These are phyloP conservation scores for Hymenoscyphus repandus DNA, from an alignment of 2,329 filamentous ascomycete genomes.

Conservation along the genomic window DNA sequence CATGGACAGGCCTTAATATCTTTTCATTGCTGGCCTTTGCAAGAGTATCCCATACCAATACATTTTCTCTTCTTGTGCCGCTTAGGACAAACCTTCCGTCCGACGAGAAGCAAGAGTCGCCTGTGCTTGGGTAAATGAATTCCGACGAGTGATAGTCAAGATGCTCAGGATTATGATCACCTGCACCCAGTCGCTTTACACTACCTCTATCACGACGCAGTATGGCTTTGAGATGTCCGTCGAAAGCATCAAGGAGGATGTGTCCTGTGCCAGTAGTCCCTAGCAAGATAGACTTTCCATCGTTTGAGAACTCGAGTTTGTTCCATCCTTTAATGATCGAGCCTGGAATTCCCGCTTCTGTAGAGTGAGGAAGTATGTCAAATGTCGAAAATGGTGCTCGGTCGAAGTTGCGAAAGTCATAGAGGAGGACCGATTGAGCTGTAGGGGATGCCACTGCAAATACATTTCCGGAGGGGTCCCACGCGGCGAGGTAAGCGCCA, in stretches of 20 bases:
- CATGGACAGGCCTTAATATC: conserved; percentile 58
- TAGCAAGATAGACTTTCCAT: conserved; percentile 80
- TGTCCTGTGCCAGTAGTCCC: conserved; percentile 81
- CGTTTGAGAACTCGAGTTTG: conserved; percentile 91
- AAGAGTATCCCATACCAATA: conserved; percentile 83
- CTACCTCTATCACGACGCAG: conserved; percentile 54
- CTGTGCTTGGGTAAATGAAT: conserved; percentile 48
- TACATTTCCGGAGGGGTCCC: conserved; percentile 86
- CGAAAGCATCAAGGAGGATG: conserved; percentile 90
- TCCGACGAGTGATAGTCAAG: conserved; percentile 27
- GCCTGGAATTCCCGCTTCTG: conserved; percentile 44
- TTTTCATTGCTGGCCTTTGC: conserved; percentile 45
- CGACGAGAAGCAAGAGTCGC: conserved; percentile 83
- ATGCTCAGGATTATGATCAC: conserved; percentile 38
- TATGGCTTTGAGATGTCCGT: conserved; percentile 72
- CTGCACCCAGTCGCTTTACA: conserved; percentile 47
- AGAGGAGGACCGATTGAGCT: conserved; percentile 76
- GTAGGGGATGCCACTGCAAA: conserved; percentile 84
- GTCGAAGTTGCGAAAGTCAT: conserved; percentile 90
- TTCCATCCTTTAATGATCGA: conserved; percentile 67
- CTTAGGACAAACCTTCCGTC: conserved; percentile 87
- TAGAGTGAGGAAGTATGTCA: conserved; percentile 56
- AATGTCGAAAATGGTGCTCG: conserved; percentile 85
- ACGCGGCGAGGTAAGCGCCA: conserved; percentile 77
- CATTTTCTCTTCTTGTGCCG: conserved; percentile 62